Evolutionary conservation across 148 eudicot genomes (phyloP).

Genomic region (Talinum fruticosum): DNA sequence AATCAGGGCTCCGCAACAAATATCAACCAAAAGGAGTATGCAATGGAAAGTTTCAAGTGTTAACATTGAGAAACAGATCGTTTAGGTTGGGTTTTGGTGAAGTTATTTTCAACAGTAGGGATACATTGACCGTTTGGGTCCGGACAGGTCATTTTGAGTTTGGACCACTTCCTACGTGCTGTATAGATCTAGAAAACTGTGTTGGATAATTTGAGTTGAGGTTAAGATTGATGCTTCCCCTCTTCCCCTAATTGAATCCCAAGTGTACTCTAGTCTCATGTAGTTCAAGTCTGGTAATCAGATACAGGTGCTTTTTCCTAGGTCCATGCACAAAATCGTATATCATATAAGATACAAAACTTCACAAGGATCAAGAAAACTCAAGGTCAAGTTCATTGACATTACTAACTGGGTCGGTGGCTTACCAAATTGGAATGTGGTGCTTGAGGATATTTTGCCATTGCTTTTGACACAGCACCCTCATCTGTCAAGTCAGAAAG

Average conservation of each 20-base stretch:
- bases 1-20: neutral
- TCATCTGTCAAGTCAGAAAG: conserved; percentile 63
- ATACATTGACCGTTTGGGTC: neutral
- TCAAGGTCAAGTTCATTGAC: neutral
- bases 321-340: neutral
- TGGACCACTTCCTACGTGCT: too few relatives aligned
- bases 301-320: neutral
- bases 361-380: neutral
- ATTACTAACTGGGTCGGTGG: neutral
- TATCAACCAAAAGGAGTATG: neutral
- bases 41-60: neutral
- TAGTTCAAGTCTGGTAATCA: neutral
- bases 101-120: neutral
- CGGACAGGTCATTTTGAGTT: neutral
- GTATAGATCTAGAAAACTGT: too few relatives aligned
- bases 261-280: neutral
- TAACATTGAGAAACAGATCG: neutral
- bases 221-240: too few relatives aligned
- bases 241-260: neutral
- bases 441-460: conserved; percentile 65
- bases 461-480: conserved; percentile 58
- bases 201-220: neutral
- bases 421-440: conserved; percentile 79
- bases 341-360: neutral
- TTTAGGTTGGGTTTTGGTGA: neutral